A percentile compares a stretch with the other conserved stretches of the same genome.
phyloP scores from a whole-genome alignment of 2,329 filamentous ascomycete genomes.

The Escovopsis sp. region DNA sequence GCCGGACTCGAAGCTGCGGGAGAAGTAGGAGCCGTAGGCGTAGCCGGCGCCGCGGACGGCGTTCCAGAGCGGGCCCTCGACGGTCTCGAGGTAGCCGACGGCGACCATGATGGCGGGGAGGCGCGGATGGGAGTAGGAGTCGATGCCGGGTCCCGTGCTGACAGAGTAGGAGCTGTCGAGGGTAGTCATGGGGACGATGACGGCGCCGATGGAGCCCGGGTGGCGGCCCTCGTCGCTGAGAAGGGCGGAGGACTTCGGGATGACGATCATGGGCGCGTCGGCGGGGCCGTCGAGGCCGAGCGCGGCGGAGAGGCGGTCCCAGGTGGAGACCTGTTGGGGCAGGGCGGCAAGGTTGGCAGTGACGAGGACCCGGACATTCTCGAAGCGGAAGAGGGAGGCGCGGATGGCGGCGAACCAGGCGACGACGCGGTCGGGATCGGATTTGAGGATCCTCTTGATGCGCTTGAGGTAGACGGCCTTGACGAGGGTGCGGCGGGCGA shows the following conservation, averaged over 20 bases:
- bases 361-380: slow-evolving; percentile 75
- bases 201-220: slow-evolving; percentile 58
- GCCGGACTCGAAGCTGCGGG: slow-evolving; percentile 62
- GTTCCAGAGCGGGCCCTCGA: slow-evolving; percentile 89
- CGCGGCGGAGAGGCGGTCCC: slow-evolving; percentile 39
- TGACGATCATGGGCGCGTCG: slow-evolving; percentile 42
- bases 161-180: slow-evolving; percentile 86
- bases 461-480: slow-evolving; percentile 78
- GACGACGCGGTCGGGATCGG: slow-evolving; percentile 61
- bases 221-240: slow-evolving; percentile 60
- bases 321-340: slow-evolving; percentile 58
- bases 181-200: slow-evolving; percentile 78
- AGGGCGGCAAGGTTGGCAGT: slow-evolving; percentile 67
- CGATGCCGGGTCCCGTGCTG: slow-evolving; percentile 57
- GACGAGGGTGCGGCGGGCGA: slow-evolving; percentile 68
- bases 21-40: slow-evolving; percentile 76
- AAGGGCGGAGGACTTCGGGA: slow-evolving; percentile 54
- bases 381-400: slow-evolving; percentile 59
- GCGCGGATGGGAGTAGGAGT: slow-evolving; percentile 58
- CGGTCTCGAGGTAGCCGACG: slow-evolving; percentile 76
- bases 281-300: slow-evolving; percentile 5
- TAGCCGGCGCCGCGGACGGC: slow-evolving; percentile 85
- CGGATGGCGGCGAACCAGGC: slow-evolving; percentile 64
- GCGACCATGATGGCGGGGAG: slow-evolving; percentile 79
- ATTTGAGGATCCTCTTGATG: slow-evolving; percentile 64